phyloP scores from a whole-genome alignment of 805 yeast species.

The Myxozyma neotropica region DNA sequence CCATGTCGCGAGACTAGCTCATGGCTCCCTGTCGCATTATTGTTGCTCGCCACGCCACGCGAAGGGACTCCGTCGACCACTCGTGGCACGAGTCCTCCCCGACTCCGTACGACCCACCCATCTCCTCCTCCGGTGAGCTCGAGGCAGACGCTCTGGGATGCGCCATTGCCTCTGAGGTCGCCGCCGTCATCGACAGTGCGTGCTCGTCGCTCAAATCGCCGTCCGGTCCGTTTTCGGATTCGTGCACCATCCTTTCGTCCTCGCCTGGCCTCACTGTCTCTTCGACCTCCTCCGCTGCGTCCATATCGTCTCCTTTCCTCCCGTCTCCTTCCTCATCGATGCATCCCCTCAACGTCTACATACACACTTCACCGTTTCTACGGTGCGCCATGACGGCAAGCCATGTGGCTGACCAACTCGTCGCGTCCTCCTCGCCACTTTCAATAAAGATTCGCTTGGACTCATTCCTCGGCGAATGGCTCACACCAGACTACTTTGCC shows the following conservation, averaged over 20 bases:
- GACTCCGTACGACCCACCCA: slow-evolving; percentile 46
- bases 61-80: slow-evolving; percentile 42
- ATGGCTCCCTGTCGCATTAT: slow-evolving; percentile 29
- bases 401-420: slow-evolving; percentile 35
- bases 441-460: slow-evolving; percentile 36
- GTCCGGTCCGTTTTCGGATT: neutral
- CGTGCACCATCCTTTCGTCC: slow-evolving; percentile 3
- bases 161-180: slow-evolving; percentile 22
- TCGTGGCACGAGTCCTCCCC: slow-evolving; percentile 42
- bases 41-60: slow-evolving; percentile 43
- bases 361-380: slow-evolving; percentile 44
- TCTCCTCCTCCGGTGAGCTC: slow-evolving; percentile 38
- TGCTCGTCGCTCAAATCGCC: neutral
- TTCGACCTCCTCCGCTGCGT: slow-evolving; percentile 5
- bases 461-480: slow-evolving; percentile 46
- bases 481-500: slow-evolving; percentile 44
- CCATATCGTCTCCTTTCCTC: slow-evolving; percentile 3
- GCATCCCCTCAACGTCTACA: slow-evolving; percentile 23
- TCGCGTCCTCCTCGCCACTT: neutral
- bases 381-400: slow-evolving; percentile 46
- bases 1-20: too few species aligned
- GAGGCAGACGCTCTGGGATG: slow-evolving; percentile 40
- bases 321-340: neutral
- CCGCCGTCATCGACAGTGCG: slow-evolving; percentile 23
- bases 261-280: slow-evolving; percentile 11